Percentiles rank a stretch among this genome's conserved stretches.
Evolutionary conservation across 1,139 yeast species (phyloP).

Genomic region (Pichia sp.): DNA sequence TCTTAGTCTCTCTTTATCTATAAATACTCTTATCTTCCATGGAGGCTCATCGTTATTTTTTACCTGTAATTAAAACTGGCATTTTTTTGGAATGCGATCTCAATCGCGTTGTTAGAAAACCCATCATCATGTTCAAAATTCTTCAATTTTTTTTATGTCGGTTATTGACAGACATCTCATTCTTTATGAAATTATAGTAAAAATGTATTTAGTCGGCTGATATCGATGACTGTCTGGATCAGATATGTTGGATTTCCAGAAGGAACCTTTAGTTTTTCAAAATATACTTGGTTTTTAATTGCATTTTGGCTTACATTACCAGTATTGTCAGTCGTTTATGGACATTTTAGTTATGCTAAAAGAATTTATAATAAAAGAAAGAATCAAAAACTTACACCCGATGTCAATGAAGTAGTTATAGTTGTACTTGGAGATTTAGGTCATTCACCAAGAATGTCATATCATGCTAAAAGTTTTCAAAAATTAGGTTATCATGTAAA

Average conservation of each 20-base stretch:
- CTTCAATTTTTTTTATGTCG: no score
- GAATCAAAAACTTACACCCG: conserved; percentile 1
- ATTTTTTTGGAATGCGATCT: no score
- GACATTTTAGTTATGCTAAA: conserved; percentile 25
- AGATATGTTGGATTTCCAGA: conserved; percentile 23
- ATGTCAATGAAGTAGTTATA: conserved; percentile 47
- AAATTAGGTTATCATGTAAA: conserved; percentile 66
- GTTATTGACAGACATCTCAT: neutral
- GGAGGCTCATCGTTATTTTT: no score
- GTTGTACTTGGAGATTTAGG: conserved; percentile 91
- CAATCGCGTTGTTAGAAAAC: no score
- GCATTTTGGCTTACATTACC: conserved; percentile 35
- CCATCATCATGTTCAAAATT: no score
- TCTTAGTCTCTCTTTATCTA: no score
- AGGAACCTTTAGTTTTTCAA: conserved; percentile 18
- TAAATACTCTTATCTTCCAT: no score
- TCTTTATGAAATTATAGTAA: neutral
- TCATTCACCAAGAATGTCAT: conserved; percentile 91
- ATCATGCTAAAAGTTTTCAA: conserved; percentile 82
- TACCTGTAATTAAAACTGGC: no score
- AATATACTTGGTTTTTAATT: conserved; percentile 30
- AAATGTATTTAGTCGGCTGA: neutral
- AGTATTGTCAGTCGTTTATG: neutral
- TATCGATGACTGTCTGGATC: conserved; percentile 15
- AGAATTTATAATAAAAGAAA: conserved; percentile 31